phyloP scores from a whole-genome alignment of 2,329 filamentous ascomycete species.

The Leptographium flavum region DNA sequence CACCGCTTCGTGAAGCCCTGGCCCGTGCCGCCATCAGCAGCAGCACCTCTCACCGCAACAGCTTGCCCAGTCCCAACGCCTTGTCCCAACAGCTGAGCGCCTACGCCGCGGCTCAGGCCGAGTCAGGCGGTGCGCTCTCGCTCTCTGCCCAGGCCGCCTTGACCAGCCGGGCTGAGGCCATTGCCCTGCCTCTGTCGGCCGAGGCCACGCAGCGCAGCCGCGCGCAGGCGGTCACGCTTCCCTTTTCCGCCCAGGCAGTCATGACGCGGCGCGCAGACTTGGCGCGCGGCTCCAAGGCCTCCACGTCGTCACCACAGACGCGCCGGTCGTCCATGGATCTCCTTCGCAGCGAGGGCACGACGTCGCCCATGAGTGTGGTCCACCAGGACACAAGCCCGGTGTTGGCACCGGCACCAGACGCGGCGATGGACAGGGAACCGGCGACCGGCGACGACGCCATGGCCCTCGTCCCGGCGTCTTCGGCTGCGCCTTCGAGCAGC shows the following conservation, averaged over 20 bases:
- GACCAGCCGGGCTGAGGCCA: not conserved
- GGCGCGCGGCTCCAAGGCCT: too few species aligned
- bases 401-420: not conserved
- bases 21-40: conserved; percentile 7
- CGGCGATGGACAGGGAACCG: not conserved
- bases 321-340: not conserved
- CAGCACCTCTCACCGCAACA: conserved; percentile 6
- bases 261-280: too few species aligned
- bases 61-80: conserved; percentile 9
- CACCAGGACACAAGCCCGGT: not conserved
- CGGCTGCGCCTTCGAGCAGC: not conserved
- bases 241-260: too few species aligned
- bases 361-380: not conserved
- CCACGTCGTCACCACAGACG: not conserved
- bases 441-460: not conserved
- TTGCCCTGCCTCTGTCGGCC: too few species aligned
- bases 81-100: conserved; percentile 6
- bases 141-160: not conserved
- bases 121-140: not conserved
- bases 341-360: not conserved
- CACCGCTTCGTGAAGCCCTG: conserved; percentile 10
- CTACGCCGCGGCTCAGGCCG: conserved; percentile 2
- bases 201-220: too few species aligned
- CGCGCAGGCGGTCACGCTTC: too few species aligned
- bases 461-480: not conserved